Percentiles rank a stretch among this genome's conserved stretches.
phyloP scores from a whole-genome alignment of 2,329 filamentous ascomycete genomes.

The Talaromyces amestolkiae region DNA sequence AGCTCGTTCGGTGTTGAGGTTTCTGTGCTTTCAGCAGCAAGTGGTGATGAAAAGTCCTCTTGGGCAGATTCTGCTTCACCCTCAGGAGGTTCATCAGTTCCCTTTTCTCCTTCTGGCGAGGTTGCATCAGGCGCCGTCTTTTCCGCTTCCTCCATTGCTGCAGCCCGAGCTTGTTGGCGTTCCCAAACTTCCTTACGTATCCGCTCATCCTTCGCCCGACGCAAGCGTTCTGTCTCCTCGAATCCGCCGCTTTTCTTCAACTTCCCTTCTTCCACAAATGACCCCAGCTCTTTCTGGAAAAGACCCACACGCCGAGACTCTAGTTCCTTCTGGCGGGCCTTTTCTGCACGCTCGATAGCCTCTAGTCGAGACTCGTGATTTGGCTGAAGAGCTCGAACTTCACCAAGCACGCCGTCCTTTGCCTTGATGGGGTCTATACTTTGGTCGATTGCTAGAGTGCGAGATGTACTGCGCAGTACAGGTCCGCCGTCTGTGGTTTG shows the following conservation, averaged over 20 bases:
- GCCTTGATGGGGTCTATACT: constrained; percentile 71
- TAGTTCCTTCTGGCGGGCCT: constrained; percentile 82
- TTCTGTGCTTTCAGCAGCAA: constrained; percentile 15
- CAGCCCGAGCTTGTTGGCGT: constrained; percentile 50
- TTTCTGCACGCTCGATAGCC: constrained; percentile 96
- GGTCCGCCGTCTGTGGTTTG: constrained; percentile 55
- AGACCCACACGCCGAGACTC: constrained; percentile 70
- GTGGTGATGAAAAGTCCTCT: neutral
- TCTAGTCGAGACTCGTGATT: constrained; percentile 93
- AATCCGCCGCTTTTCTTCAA: constrained; percentile 95
- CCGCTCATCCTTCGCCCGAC: constrained; percentile 81
- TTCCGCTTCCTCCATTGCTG: constrained; percentile 46
- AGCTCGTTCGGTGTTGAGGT: constrained; percentile 3
- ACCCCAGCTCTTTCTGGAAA: constrained; percentile 79
- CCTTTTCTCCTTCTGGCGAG: constrained; percentile 15
- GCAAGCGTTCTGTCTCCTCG: constrained; percentile 84
- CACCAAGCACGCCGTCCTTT: constrained; percentile 86
- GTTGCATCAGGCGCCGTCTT: constrained; percentile 30
- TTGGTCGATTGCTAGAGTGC: constrained; percentile 49
- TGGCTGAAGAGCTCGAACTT: constrained; percentile 87
- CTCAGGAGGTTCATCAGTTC: constrained; percentile 21
- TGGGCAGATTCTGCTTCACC: constrained; percentile 14
- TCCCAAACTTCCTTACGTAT: constrained; percentile 73
- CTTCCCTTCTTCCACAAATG: constrained; percentile 84
- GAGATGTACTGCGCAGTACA: constrained; percentile 52